Percentiles rank a stretch among this genome's conserved stretches.
phyloP scores from a whole-genome alignment of 441 rosid species.

The Kokia cookei region DNA sequence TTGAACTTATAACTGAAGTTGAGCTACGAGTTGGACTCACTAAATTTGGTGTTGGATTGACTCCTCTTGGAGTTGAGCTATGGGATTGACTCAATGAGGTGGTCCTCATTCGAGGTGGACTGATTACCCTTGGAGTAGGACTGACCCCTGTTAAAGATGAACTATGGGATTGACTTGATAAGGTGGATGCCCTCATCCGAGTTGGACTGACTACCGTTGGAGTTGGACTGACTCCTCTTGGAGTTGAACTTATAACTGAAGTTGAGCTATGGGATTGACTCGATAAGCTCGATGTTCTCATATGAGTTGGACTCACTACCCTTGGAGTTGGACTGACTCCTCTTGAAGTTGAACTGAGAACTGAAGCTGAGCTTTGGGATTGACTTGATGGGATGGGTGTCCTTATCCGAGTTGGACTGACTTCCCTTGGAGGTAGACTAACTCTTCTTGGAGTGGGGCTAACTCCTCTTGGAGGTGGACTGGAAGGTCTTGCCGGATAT shows the following conservation, averaged over 20 bases:
- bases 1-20: too few relatives aligned
- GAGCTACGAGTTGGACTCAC: too few relatives aligned
- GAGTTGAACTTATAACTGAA: slow-evolving; percentile 8
- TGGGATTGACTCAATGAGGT: too few relatives aligned
- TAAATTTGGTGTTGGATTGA: too few relatives aligned
- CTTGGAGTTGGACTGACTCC: slow-evolving; percentile 28
- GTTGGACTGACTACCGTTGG: slow-evolving; percentile 35
- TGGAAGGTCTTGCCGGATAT: slow-evolving; percentile 62
- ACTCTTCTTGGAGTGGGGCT: slow-evolving; percentile 55
- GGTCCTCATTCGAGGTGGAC: too few relatives aligned
- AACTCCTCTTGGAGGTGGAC: slow-evolving; percentile 61
- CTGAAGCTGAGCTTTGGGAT: not conserved
- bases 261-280: too few relatives aligned
- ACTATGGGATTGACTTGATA: slow-evolving; percentile 53
- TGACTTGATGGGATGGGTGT: not conserved
- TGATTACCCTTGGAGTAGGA: slow-evolving; percentile 27
- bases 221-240: slow-evolving; percentile 34
- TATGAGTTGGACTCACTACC: slow-evolving; percentile 44
- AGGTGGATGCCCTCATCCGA: slow-evolving; percentile 36
- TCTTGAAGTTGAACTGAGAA: not conserved
- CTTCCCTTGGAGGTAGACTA: not conserved
- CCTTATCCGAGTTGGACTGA: not conserved
- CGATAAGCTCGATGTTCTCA: too few relatives aligned
- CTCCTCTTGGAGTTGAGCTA: too few relatives aligned
- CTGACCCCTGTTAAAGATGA: slow-evolving; percentile 35